These are phyloP conservation scores for Parafenestella ontariensis DNA, from an alignment of 2,329 filamentous ascomycete genomes.

Conservation along the genomic window DNA sequence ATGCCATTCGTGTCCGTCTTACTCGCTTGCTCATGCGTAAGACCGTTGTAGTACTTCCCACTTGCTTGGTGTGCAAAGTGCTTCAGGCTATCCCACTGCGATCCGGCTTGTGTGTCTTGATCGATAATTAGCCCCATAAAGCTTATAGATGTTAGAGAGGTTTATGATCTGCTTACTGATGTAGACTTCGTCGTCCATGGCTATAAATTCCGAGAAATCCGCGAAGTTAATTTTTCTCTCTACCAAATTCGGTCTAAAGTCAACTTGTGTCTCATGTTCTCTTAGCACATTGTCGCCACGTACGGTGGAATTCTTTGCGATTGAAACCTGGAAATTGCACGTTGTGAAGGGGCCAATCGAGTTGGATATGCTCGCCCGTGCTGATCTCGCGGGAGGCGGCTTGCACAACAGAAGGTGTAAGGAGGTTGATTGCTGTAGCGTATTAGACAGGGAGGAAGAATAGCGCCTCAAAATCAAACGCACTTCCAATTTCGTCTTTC, in stretches of 20 bases:
- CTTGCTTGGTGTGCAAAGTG: slow-evolving; percentile 45
- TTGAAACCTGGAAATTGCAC: slow-evolving; percentile 63
- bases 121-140: too few species aligned
- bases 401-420: slow-evolving; percentile 61
- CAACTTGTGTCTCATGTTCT: too few species aligned
- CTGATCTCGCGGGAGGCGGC: slow-evolving; percentile 60
- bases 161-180: too few species aligned
- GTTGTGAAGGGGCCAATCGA: slow-evolving; percentile 65
- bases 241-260: too few species aligned
- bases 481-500: slow-evolving; percentile 62
- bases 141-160: too few species aligned
- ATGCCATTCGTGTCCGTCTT: slow-evolving; percentile 38
- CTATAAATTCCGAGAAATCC: slow-evolving; percentile 32
- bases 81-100: slow-evolving; percentile 47
- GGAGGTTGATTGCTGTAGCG: slow-evolving; percentile 39
- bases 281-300: too few species aligned
- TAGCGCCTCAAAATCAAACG: slow-evolving; percentile 22
- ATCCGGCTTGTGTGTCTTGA: slow-evolving; percentile 43
- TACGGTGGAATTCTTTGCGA: slow-evolving; percentile 58
- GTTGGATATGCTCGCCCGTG: slow-evolving; percentile 57
- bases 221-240: slow-evolving; percentile 58
- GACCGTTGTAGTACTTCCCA: slow-evolving; percentile 38
- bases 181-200: slow-evolving; percentile 42
- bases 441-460: slow-evolving; percentile 27
- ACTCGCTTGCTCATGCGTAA: slow-evolving; percentile 37